Conservation (phyloP, 2,329 filamentous ascomycete species). For the Achaetomium macrosporum region DNA sequence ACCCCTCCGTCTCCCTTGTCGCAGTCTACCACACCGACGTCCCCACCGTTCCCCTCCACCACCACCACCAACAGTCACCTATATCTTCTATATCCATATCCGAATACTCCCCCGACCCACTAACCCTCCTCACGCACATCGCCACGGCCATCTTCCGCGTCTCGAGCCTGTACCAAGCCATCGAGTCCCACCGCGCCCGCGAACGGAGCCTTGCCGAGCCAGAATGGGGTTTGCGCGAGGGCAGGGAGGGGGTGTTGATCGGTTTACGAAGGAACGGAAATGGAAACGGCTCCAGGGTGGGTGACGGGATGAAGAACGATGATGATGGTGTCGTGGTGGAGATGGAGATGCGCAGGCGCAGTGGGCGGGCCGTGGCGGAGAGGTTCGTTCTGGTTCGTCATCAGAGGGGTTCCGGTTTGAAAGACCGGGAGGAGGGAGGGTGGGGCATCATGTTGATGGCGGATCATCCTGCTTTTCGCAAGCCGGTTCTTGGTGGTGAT, state of each 20-base stretch:
- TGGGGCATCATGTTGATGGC: constrained; percentile 49
- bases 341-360: constrained; percentile 81
- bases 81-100: constrained; percentile 30
- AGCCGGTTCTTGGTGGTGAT: constrained; percentile 31
- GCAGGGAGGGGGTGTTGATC: constrained; percentile 70
- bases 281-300: constrained; percentile 20
- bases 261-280: constrained; percentile 43
- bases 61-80: constrained; percentile 25
- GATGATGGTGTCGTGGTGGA: constrained; percentile 62
- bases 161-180: constrained; percentile 66
- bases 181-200: constrained; percentile 67
- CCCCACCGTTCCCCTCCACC: constrained; percentile 38
- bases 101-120: constrained; percentile 61
- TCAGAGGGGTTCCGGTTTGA: background rate
- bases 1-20: constrained; percentile 64
- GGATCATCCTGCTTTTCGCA: constrained; percentile 67
- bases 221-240: constrained; percentile 70
- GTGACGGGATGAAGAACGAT: constrained; percentile 13
- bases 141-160: constrained; percentile 80
- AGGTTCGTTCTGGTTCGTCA: constrained; percentile 48
- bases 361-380: constrained; percentile 71
- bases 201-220: constrained; percentile 72
- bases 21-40: constrained; percentile 80
- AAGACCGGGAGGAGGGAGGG: constrained; percentile 18
- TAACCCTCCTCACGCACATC: constrained; percentile 72